Conservation (phyloP, 1,284 basidiomycete species). For the Butyriboletus appendiculatus region DNA sequence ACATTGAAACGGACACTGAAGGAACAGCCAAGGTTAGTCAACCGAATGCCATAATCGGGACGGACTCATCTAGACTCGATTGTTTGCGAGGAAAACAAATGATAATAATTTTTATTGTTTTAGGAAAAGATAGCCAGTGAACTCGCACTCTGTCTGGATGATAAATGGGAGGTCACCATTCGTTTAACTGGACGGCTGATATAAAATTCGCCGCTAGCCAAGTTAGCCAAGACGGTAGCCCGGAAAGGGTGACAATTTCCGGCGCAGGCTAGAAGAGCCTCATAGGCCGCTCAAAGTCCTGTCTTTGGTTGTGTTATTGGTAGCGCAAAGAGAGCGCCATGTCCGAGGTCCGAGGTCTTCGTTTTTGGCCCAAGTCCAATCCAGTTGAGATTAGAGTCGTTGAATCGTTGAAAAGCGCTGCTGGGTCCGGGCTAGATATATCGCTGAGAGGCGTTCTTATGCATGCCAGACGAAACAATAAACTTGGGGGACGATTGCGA, state of each 20-base stretch:
- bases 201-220: background rate
- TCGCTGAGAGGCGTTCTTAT: background rate
- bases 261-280: background rate
- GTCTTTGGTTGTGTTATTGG: background rate
- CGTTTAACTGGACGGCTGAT: background rate
- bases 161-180: background rate
- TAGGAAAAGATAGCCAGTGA: background rate
- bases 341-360: background rate
- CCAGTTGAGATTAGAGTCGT: background rate
- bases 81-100: background rate
- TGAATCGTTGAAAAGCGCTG: background rate
- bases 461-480: too few relatives aligned
- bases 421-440: background rate
- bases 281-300: background rate
- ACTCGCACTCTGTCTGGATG: background rate
- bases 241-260: background rate
- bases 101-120: too few relatives aligned
- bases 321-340: background rate
- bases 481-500: too few relatives aligned
- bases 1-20: background rate
- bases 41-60: background rate
- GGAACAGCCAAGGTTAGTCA: background rate
- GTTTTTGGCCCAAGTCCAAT: background rate
- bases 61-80: background rate
- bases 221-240: background rate